Evolutionary conservation across 148 eudicot species (phyloP), one percentile per base, ranked within the genome.

Genomic region (Amaranthus cruentus): DNA sequence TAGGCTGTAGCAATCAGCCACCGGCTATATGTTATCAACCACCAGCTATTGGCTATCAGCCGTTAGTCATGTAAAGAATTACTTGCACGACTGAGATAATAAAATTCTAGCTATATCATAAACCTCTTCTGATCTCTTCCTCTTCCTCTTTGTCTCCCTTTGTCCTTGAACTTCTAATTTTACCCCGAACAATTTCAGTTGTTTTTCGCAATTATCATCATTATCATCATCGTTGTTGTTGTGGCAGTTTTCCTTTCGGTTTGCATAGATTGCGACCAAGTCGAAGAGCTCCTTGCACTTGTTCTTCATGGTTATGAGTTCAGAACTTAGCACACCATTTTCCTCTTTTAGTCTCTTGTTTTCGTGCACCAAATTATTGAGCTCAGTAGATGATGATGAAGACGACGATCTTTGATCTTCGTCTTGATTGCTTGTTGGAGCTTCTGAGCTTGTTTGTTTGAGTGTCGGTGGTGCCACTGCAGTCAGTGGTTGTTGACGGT

Each of bases 181-280:
- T 75, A 91, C 97, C 3, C 97, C 97, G 77, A 91, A 91, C 78
- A 91, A 47, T 90, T 76, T 91, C 1, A 88, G 89, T 68, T 84
- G 70, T 46, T 76, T 81, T 0, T 69, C 73, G 3, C 73, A 8
- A 2, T 67, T 78, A 0, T 69, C 75, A 3, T 63, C 82, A 9
- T 79, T 74, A 5, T 59, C 78, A 3, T 74, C 73, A 2, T 69
- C 66, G 10, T 52, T 44, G 15, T 52, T 44, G 6, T 67, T 66
- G 6, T 54, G 55, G 52, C 13, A n/a, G 7, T 43, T 56, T 18
- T 70, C 55, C 43, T 46, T 52, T 47, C 46, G 47, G 6, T 18
- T 74, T 3, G 81, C 54, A 58, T 81, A 85, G 3, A 74, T 50
- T 3, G 83, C 74, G 62, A 88, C 98, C 72, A 94, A 73, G 71